Conservation (phyloP, 2,329 filamentous ascomycete species). For the Aspergillus glaucus region DNA sequence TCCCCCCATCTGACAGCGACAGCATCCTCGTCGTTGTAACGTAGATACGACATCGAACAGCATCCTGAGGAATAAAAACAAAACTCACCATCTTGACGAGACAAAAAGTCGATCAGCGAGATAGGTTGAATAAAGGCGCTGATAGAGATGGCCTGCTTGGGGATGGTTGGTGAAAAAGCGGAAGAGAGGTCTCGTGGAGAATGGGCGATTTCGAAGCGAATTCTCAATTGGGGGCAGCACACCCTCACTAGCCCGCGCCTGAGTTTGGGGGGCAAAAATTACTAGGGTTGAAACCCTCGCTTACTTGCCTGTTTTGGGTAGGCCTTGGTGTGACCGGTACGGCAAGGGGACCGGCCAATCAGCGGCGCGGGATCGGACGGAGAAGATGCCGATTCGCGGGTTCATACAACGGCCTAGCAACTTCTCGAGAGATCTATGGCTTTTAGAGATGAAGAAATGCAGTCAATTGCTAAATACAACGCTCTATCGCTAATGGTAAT, state of each 20-base stretch:
- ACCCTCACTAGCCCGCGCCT: slow-evolving; percentile 11
- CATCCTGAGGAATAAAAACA: slow-evolving; percentile 6
- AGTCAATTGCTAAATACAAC: background rate
- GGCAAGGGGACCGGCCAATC: slow-evolving; percentile 2
- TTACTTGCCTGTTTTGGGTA: slow-evolving; percentile 24
- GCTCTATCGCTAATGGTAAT: background rate
- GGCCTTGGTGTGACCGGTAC: slow-evolving; percentile 3
- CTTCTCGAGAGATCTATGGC: background rate
- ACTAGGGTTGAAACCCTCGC: slow-evolving; percentile 35
- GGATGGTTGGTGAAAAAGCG: slow-evolving; percentile 18
- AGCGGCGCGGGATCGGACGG: background rate
- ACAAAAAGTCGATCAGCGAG: slow-evolving; percentile 37
- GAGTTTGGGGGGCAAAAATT: slow-evolving; percentile 18
- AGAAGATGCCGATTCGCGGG: background rate
- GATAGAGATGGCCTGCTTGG: slow-evolving; percentile 37
- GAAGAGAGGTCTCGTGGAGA: slow-evolving; percentile 29
- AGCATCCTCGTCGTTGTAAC: background rate
- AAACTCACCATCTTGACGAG: slow-evolving; percentile 40
- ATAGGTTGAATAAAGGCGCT: slow-evolving; percentile 31
- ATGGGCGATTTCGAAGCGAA: slow-evolving; percentile 17
- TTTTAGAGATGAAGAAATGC: background rate
- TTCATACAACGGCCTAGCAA: background rate
- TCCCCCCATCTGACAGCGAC: background rate
- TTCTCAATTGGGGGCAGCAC: slow-evolving; percentile 23
- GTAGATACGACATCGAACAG: background rate